Evolutionary conservation across 148 eudicot genomes (phyloP).

Genomic region (Fagopyrum esculentum): DNA sequence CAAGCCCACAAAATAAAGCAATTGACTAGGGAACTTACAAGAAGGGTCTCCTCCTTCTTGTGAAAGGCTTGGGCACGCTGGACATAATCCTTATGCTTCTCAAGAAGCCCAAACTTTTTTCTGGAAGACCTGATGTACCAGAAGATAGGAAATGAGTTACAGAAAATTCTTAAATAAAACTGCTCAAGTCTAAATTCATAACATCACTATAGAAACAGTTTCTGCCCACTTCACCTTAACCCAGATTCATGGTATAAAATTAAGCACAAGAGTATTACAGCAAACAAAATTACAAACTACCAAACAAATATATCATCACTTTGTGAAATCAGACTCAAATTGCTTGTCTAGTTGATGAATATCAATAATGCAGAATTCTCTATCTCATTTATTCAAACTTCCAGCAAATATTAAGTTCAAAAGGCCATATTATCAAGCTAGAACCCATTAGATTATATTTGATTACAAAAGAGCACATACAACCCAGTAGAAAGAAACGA

Average conservation of each 20-base stretch:
- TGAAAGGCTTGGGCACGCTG: constrained; percentile 65
- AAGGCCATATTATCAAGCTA: too few relatives aligned
- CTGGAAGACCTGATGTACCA: constrained; percentile 36
- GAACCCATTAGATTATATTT: too few relatives aligned
- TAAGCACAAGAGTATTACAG: neutral
- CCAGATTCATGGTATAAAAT: neutral
- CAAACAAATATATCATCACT: neutral
- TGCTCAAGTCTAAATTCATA: neutral
- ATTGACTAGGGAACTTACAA: constrained; percentile 22
- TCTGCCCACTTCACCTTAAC: neutral
- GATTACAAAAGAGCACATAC: too few relatives aligned
- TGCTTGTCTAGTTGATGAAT: too few relatives aligned
- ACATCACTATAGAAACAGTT: neutral
- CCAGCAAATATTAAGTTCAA: too few relatives aligned
- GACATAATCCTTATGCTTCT: constrained; percentile 85
- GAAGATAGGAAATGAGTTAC: neutral
- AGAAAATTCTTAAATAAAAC: neutral
- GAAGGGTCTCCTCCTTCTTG: constrained; percentile 66
- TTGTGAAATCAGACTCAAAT: neutral
- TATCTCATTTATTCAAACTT: too few relatives aligned
- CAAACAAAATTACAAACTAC: neutral
- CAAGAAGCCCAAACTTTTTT: constrained; percentile 67
- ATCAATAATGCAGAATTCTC: too few relatives aligned
- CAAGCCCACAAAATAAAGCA: neutral
- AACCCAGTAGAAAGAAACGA: too few relatives aligned